phyloP scores from a whole-genome alignment of 1,284 basidiomycete species.

The Microbotryum scabiosae region DNA sequence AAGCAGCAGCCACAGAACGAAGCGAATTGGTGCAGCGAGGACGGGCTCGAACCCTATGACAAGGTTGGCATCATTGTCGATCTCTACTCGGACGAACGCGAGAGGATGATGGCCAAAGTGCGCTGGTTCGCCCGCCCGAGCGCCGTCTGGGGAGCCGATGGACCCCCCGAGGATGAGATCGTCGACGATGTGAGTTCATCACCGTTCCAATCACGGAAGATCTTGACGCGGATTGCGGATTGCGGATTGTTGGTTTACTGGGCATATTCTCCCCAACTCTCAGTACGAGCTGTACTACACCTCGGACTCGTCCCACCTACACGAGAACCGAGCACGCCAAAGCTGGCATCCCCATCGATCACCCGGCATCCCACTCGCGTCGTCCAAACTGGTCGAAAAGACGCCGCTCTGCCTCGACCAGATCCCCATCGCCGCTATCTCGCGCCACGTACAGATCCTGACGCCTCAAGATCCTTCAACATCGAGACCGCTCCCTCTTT shows the following conservation, averaged over 20 bases:
- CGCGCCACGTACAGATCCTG: conserved; percentile 10
- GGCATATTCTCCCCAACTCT: not conserved
- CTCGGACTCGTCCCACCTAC: conserved; percentile 22
- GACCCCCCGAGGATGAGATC: conserved; percentile 18
- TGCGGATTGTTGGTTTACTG: not conserved
- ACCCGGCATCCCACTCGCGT: not conserved
- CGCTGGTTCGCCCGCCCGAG: conserved; percentile 29
- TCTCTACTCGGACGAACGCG: conserved; percentile 20
- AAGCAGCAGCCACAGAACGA: not conserved
- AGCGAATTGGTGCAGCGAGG: conserved; percentile 26
- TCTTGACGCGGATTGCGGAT: not conserved
- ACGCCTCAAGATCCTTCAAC: not conserved
- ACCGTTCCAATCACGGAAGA: not conserved
- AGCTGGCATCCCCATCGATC: not conserved
- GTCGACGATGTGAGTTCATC: conserved; percentile 1
- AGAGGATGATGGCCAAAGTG: conserved; percentile 17
- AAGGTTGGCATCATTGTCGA: conserved; percentile 26
- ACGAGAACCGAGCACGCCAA: conserved; percentile 13
- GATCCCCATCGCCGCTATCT: conserved; percentile 14
- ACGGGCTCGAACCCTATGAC: conserved; percentile 11
- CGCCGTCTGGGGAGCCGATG: conserved; percentile 22
- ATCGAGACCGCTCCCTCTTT: not conserved
- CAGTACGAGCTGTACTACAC: conserved; percentile 32
- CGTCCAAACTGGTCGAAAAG: conserved; percentile 7
- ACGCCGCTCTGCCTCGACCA: conserved; percentile 20